These are phyloP conservation scores for Phlebopus sp. DNA, from an alignment of 1,284 basidiomycete species.

Conservation along the genomic window DNA sequence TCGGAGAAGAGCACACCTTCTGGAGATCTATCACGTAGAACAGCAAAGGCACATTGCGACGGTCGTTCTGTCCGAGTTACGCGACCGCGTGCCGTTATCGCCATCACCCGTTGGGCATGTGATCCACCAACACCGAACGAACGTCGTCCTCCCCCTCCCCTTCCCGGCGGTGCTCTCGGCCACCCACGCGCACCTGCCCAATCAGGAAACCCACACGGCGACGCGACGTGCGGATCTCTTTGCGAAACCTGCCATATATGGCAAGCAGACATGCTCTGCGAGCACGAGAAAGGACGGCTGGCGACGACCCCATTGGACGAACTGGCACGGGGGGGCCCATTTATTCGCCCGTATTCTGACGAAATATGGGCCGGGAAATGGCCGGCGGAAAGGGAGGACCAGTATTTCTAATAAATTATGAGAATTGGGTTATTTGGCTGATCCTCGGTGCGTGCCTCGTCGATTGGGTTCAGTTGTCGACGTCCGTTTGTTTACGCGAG, in stretches of 20 bases:
- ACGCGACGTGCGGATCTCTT: slow-evolving; percentile 4
- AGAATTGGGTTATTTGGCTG: too few species aligned
- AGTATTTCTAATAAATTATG: too few species aligned
- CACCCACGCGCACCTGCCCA: background rate
- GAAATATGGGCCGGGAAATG: background rate
- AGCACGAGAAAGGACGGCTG: background rate
- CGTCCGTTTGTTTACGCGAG: background rate
- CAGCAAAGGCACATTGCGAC: too few species aligned
- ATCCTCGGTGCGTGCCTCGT: slow-evolving; percentile 17
- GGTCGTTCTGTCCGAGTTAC: too few species aligned
- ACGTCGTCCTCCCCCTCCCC: too few species aligned
- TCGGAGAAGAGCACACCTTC: too few species aligned
- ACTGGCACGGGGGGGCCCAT: background rate
- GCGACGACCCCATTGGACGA: background rate
- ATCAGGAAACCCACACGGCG: background rate
- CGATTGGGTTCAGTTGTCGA: background rate
- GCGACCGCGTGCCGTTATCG: too few species aligned
- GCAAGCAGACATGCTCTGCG: background rate
- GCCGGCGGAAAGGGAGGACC: background rate
- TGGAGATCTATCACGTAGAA: too few species aligned
- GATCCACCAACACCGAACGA: too few species aligned
- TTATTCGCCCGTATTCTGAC: background rate
- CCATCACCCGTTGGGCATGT: background rate
- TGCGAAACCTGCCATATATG: slow-evolving; percentile 4
- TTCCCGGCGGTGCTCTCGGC: too few species aligned